Evolutionary conservation across 208 protist species (phyloP).

Genomic region (Trypanosoma lewisi): DNA sequence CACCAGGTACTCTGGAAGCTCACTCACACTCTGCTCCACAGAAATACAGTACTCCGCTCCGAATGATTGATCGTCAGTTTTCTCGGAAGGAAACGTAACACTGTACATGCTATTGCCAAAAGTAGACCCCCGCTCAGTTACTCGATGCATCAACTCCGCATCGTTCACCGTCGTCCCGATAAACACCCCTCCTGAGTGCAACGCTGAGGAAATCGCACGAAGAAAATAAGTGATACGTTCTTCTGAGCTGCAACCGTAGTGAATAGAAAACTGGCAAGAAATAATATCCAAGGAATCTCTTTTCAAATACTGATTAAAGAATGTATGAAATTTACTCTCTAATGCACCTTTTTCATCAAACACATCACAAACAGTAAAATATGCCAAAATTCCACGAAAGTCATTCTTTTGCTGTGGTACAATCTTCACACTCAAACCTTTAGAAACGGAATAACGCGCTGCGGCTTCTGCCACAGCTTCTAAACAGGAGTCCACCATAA

Average conservation of each 20-base stretch:
- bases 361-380: constrained; percentile 65
- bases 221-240: constrained; percentile 48
- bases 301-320: constrained; percentile 17
- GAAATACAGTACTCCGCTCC: constrained; percentile 59
- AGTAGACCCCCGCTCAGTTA: constrained; percentile 27
- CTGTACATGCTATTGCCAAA: constrained; percentile 58
- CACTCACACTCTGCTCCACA: constrained; percentile 61
- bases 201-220: constrained; percentile 32
- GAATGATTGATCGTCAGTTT: constrained; percentile 27
- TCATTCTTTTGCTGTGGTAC: constrained; percentile 16
- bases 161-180: constrained; percentile 75
- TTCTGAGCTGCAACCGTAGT: constrained; percentile 63
- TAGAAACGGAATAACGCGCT: constrained; percentile 55
- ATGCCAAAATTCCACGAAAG: constrained; percentile 42
- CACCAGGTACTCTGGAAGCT: constrained; percentile 70
- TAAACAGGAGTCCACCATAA: constrained; percentile 66
- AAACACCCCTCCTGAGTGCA: constrained; percentile 57
- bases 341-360: constrained; percentile 46
- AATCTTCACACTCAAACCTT: constrained; percentile 66
- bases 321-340: constrained; percentile 19
- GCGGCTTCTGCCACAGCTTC: constrained; percentile 74
- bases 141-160: constrained; percentile 35
- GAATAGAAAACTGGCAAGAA: constrained; percentile 86
- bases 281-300: constrained; percentile 39
- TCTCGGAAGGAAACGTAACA: constrained; percentile 44